Percentiles rank a stretch among this genome's conserved stretches.
Conservation (phyloP, 345 rosid genomes). For the Cardamine chenopodiifolia region DNA sequence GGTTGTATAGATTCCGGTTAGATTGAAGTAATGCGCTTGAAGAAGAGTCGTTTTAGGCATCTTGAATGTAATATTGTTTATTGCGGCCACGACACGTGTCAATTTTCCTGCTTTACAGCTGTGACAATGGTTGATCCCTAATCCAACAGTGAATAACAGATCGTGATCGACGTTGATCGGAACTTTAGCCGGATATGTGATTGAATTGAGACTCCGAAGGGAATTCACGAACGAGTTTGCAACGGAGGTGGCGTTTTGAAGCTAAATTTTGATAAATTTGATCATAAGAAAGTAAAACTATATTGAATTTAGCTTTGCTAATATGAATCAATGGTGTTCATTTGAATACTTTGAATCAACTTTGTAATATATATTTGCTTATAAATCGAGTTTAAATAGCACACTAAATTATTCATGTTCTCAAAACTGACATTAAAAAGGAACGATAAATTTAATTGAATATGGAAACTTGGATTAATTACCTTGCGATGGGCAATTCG, state of each 20-base stretch:
- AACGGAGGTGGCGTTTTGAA: slow-evolving; percentile 60
- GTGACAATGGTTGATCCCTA: slow-evolving; percentile 73
- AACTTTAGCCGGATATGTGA: slow-evolving; percentile 62
- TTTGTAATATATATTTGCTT: too few relatives aligned
- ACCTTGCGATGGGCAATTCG: slow-evolving; percentile 62
- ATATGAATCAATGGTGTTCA: too few relatives aligned
- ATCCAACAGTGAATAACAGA: slow-evolving; percentile 67
- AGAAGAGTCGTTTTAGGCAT: slow-evolving; percentile 71
- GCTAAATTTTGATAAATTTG: too few relatives aligned
- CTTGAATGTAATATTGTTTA: slow-evolving; percentile 77
- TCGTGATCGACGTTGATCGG: slow-evolving; percentile 66
- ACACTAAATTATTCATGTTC: too few relatives aligned
- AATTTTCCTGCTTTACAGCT: slow-evolving; percentile 57
- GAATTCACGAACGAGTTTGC: slow-evolving; percentile 54
- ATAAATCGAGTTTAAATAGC: background rate
- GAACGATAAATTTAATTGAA: too few relatives aligned
- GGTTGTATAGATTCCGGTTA: slow-evolving; percentile 67
- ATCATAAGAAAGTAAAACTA: too few relatives aligned
- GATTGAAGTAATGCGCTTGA: slow-evolving; percentile 76
- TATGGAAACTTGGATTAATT: background rate
- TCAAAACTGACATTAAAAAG: too few relatives aligned
- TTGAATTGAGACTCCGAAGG: slow-evolving; percentile 70
- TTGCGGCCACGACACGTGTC: slow-evolving; percentile 62
- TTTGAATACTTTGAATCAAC: too few relatives aligned
- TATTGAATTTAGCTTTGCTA: too few relatives aligned